Evolutionary conservation across 129 eudicot species (phyloP), one percentile per base, ranked within the genome.

Genomic region (Erigeron canadensis): DNA sequence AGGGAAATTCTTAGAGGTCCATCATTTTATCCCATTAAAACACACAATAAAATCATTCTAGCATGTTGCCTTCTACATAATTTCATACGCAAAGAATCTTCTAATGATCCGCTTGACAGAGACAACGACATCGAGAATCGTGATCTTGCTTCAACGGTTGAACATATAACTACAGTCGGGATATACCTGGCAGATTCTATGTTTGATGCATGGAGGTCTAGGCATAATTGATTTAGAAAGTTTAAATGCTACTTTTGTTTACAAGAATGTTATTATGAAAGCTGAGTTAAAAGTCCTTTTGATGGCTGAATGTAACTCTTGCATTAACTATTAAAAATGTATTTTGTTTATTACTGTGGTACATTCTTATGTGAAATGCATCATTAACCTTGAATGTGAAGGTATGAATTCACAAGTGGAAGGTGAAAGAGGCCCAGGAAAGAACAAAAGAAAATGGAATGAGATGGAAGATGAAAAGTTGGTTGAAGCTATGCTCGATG

Each of bases 141-240:
- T 7, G 40, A 59, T 59, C 65, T 59, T 59, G 41, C 16, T 10
- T 59, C 65, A 59, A 10, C 6, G 15, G 65, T 59, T 23, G 65
- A 59, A n/a, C 65, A 28, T 3, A 22, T 59, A 21, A 59, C 65
- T 21, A 59, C 65, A 21, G 23, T 23, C 10, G 7, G 41, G 13
- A 59, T 5, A 3, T 59, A 28, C 16, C 23, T 59, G 42, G 65
- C 65, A 1, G 23, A 16, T 8, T 59, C 39, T 2, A 23, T 59
- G 65, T 59, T 59, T 28, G 23, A 59, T 23, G 8, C 62, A 15
- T 56, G 62, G 62, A n/a, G 62, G 18, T 18, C 11, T 56, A 56
- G 62, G 11, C 62, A 2, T 7, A 19, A 56, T 4, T 56, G 62
- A 19, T 56, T 17, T 56, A 19, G 50, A 44, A 6, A 6, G 9